Evolutionary conservation across 306 rosid species (phyloP).

Genomic region (Sicyos baderoa): DNA sequence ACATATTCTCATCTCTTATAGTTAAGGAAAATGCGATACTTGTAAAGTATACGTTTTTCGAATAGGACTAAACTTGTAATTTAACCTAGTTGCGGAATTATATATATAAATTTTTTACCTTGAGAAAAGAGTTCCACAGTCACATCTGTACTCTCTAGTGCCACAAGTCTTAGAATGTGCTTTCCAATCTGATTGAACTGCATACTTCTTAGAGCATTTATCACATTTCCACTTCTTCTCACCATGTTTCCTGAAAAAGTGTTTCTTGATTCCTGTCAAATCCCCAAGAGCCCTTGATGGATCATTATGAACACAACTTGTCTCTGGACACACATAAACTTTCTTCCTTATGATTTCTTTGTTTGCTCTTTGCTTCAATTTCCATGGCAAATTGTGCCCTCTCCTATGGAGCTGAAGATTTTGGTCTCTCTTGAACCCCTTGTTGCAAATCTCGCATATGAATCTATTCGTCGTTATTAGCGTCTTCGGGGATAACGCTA

Average conservation of each 20-base stretch:
- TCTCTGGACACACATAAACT: slow-evolving; percentile 88
- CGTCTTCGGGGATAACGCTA: slow-evolving; percentile 75
- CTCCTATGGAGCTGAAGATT: slow-evolving; percentile 93
- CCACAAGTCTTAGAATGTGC: slow-evolving; percentile 97
- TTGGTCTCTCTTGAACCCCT: slow-evolving; percentile 92
- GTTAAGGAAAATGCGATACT: too few species aligned
- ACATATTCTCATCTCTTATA: too few species aligned
- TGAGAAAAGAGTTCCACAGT: slow-evolving; percentile 98
- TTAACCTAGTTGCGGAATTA: too few species aligned
- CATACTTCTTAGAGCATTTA: slow-evolving; percentile 81
- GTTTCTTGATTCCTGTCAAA: slow-evolving; percentile 91
- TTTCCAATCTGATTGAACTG: slow-evolving; percentile 98
- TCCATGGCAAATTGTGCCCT: slow-evolving; percentile 98
- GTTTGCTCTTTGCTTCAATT: slow-evolving; percentile 74
- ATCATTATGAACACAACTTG: slow-evolving; percentile 74
- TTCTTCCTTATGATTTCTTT: slow-evolving; percentile 69
- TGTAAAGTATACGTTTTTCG: too few species aligned
- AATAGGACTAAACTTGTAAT: too few species aligned
- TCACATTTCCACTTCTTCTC: slow-evolving; percentile 99
- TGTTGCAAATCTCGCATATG: slow-evolving; percentile 85
- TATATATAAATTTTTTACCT: too few species aligned
- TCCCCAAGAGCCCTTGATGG: slow-evolving; percentile 93
- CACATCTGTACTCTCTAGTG: slow-evolving; percentile 92
- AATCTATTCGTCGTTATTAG: slow-evolving; percentile 79
- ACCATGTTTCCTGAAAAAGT: slow-evolving; percentile 89